Evolutionary conservation across 257 asterid genomes (phyloP), one percentile per base, ranked within the genome.

Genomic region (Solanum virginianum): DNA sequence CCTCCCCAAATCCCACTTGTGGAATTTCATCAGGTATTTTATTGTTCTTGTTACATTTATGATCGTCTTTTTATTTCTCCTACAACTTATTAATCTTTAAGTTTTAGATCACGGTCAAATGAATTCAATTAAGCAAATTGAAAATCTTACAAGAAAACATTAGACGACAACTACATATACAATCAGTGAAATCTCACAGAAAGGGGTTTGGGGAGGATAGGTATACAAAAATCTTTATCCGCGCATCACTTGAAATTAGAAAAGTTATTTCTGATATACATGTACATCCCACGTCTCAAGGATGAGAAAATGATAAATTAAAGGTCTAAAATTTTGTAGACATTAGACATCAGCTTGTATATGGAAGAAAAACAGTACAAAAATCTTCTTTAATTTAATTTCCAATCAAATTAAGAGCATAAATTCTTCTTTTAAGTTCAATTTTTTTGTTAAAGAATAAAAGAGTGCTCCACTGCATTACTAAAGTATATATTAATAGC

Each of bases 121-220:
- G 45, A 66, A 66, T 6, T 11, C 10, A 7, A 7, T 2, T 7
- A 13, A 66, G 3, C 6, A 65, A 29, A 66, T 0, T 4, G 0
- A 66, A 66, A 66, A 66, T 14, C 4, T 62, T 62, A 62, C 3
- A 12, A 66, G 1, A 63, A 63, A 12, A 24, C 1, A 1, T 3
- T 24, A 24, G 3, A 63, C 10, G 2, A 63, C 17, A 1, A 62
- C 4, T n/a, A n/a, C 10, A 57, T 57, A 57, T 8, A 10, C 10
- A 59, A 0, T 4, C 3, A n/a, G 1, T 59, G 0, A 20, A 60
- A 60, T n/a, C 0, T 0, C 15, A n/a, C 3, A 10, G 0, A 60
- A 2, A 10, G 3, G 8, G 10, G 0, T n/a, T 6, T 4, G 29
- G 10, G 0, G 0, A n/a, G 22, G 1, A 10, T 9, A 59, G 15